These are phyloP conservation scores for Globisporangium megalacanthum DNA, from an alignment of 352 stramenopile genomes.

Conservation along the genomic window DNA sequence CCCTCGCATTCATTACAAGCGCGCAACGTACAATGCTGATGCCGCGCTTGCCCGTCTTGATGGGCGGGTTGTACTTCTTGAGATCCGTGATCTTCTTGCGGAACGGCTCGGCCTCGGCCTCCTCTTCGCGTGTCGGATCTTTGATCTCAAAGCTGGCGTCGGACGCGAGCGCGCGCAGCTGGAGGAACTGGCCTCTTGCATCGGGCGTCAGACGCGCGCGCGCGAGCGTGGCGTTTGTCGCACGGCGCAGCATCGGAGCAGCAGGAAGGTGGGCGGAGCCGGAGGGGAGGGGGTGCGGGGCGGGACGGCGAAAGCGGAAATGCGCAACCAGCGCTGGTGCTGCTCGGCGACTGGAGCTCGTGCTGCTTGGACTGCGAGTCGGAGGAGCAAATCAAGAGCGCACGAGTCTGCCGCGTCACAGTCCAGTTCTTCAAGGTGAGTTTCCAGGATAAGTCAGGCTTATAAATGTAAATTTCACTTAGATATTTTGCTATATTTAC, in stretches of 20 bases:
- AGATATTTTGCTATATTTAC: neutral
- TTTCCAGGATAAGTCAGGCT: neutral
- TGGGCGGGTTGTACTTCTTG: slow-evolving; percentile 75
- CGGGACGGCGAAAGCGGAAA: neutral
- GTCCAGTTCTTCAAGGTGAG: slow-evolving; percentile 1
- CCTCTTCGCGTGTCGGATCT: slow-evolving; percentile 23
- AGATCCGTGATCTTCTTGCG: slow-evolving; percentile 51
- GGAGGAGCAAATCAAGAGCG: neutral
- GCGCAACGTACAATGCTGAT: slow-evolving; percentile 55
- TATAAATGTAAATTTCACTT: neutral
- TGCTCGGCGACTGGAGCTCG: neutral
- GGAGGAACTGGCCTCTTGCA: neutral
- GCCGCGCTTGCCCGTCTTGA: slow-evolving; percentile 70
- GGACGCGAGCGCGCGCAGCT: slow-evolving; percentile 23
- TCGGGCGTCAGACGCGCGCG: neutral
- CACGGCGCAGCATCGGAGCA: slow-evolving; percentile 6
- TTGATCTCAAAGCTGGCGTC: slow-evolving; percentile 34
- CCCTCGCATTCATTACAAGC: neutral
- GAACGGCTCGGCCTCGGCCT: slow-evolving; percentile 35
- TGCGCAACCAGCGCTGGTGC: neutral
- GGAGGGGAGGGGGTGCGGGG: neutral
- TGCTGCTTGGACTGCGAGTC: slow-evolving; percentile 1
- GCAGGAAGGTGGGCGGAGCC: neutral
- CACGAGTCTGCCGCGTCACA: neutral
- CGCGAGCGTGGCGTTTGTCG: slow-evolving; percentile 4